Evolutionary conservation across 164 flowering plant species (phyloP), one percentile per base, ranked within the genome.

Genomic region (Magnolia officinalis): DNA sequence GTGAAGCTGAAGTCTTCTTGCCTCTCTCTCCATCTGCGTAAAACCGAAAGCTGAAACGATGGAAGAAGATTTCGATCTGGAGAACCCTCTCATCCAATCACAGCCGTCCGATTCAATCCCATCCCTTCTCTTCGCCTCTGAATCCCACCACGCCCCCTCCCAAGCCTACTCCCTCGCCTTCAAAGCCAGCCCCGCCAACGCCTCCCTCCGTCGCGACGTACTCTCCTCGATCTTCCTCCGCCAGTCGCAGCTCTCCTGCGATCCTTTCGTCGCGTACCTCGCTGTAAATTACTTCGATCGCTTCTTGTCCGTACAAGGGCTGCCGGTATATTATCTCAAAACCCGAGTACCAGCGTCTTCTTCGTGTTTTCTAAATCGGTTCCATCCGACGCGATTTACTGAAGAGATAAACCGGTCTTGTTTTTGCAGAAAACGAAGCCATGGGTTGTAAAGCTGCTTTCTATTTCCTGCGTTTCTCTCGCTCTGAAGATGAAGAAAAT

Each of bases 201-300:
- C 73, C 67, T 78, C 82, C 49, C 14, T 82, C 73, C 80, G 96
- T 16, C 78, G 67, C 26, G 81, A 88, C 49, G 77, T 83, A 23
- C 72, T 90, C 66, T 76, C 90, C n/a, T 73, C 77, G 6, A 85
- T 90, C 78, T 26, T 26, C 8, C 50, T 20, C 14, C 1, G 50
- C 63, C 24, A 50, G 21, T 16, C 31, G 21, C 74, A 16, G 23
- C 70, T 63, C 68, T 67, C 29, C 65, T 49, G 72, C 80, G 92
- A 88, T 69, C 89, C 90, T 8, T 80, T 79, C 14, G 18, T 83
- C 2, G 74, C 87, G 0, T 90, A 88, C 74, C 88, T 92, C 5
- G 90, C 96, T 19, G 79, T 89, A 63, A 92, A 87, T 79, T 92
- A 92, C 77, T 81, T 90, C 55, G 96, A 92, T 78, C 92, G 96